Conservation (phyloP, 768 basidiomycete genomes). For the Collybiopsis confluens region DNA sequence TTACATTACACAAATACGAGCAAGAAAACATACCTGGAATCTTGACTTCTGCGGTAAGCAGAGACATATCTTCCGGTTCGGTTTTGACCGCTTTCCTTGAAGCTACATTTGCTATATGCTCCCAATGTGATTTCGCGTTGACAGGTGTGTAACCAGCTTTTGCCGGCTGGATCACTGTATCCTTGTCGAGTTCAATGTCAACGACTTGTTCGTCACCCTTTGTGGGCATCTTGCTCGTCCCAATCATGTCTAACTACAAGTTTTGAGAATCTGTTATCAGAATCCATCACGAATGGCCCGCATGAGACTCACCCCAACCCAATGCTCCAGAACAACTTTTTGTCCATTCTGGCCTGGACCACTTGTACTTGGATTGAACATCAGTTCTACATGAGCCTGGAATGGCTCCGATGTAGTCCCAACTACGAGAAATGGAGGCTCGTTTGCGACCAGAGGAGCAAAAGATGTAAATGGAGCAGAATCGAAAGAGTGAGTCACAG, state of each 20-base stretch:
- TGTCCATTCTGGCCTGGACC: slow-evolving; percentile 25
- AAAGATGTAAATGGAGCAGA: slow-evolving; percentile 12
- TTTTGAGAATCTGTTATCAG: not conserved
- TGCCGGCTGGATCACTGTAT: slow-evolving; percentile 35
- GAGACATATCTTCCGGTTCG: not conserved
- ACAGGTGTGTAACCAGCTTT: slow-evolving; percentile 27
- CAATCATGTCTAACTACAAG: slow-evolving; percentile 35
- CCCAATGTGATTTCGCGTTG: slow-evolving; percentile 36
- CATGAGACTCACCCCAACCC: slow-evolving; percentile 53
- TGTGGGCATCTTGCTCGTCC: slow-evolving; percentile 18
- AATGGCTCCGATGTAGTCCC: slow-evolving; percentile 40
- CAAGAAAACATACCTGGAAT: not conserved
- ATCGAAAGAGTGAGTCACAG: slow-evolving; percentile 17
- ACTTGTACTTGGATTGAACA: slow-evolving; percentile 33
- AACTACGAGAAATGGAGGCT: slow-evolving; percentile 43
- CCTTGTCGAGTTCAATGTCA: slow-evolving; percentile 49
- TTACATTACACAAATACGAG: not conserved
- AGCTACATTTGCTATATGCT: slow-evolving; percentile 9
- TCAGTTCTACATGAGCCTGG: slow-evolving; percentile 40
- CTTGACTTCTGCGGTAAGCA: not conserved
- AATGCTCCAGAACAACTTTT: slow-evolving; percentile 42
- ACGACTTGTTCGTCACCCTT: slow-evolving; percentile 48
- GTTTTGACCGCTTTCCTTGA: not conserved
- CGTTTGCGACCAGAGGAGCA: slow-evolving; percentile 16
- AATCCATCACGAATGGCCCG: too few relatives aligned